These are phyloP conservation scores for Xerocomus nothofagi DNA, from an alignment of 1,284 basidiomycete species.

Conservation along the genomic window DNA sequence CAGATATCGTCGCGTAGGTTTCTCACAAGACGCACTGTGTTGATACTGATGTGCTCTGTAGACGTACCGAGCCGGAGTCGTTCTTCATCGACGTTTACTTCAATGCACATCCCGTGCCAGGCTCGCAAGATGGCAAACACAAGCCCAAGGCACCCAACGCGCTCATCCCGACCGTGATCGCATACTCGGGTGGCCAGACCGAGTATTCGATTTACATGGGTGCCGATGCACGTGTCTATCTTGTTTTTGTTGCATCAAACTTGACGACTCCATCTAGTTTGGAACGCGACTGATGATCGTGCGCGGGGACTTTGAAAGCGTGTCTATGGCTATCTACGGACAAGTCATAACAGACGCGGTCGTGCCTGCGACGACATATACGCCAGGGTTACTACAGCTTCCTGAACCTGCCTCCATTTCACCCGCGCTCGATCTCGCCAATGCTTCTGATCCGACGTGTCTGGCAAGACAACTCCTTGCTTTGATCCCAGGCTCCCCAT, in stretches of 20 bases:
- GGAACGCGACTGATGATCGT: constrained; percentile 78
- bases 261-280: constrained; percentile 44
- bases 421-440: constrained; percentile 57
- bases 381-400: constrained; percentile 17
- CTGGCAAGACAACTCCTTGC: constrained; percentile 61
- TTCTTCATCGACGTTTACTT: constrained; percentile 75
- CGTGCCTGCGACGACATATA: constrained; percentile 13
- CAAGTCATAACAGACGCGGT: constrained; percentile 24
- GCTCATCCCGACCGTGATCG: constrained; percentile 67
- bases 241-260: constrained; percentile 3
- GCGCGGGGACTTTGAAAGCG: constrained; percentile 62
- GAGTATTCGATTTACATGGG: constrained; percentile 74
- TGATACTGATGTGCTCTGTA: constrained; percentile 31
- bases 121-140: constrained; percentile 51
- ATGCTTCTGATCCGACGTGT: constrained; percentile 54
- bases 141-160: constrained; percentile 62
- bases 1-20: constrained; percentile 63
- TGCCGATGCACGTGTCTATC: constrained; percentile 47
- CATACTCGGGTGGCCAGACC: constrained; percentile 66
- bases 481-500: constrained; percentile 59
- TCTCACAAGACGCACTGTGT: not conserved
- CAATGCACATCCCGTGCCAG: constrained; percentile 53
- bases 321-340: constrained; percentile 50
- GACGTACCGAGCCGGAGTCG: constrained; percentile 66
- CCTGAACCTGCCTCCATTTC: constrained; percentile 23